Evolutionary conservation across 257 asterid genomes (phyloP), one percentile per base, ranked within the genome.

Genomic region (Lantana camara): DNA sequence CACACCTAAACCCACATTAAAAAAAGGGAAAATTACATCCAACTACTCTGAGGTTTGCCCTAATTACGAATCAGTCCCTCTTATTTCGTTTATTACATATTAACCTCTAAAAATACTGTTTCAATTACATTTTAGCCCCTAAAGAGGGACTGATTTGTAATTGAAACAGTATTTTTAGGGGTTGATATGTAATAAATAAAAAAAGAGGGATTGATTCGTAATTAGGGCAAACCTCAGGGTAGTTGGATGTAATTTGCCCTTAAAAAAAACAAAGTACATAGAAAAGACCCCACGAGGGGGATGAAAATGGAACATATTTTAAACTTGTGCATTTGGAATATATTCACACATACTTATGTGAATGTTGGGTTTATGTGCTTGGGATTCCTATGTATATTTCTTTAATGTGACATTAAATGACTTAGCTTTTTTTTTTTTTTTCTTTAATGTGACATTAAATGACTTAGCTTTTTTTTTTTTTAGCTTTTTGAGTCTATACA

Each of bases 221-320:
- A n/a, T n/a, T n/a, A n/a, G n/a, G n/a, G n/a, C n/a, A n/a, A n/a
- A n/a, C n/a, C n/a, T n/a, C n/a, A n/a, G n/a, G n/a, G n/a, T n/a
- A n/a, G n/a, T n/a, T n/a, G n/a, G n/a, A n/a, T n/a, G n/a, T n/a
- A n/a, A n/a, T n/a, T n/a, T n/a, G n/a, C n/a, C n/a, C n/a, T n/a
- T n/a, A n/a, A n/a, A n/a, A n/a, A n/a, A 7, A 71, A 42, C 46
- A 29, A 54, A 49, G 40, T 38, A 45, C 38, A 23, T 45, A 5
- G 58, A 55, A 65, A 79, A 73, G 84, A 66, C 83, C 84, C 88
- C 86, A 84, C 88, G 88, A 79, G 88, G 77, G 87, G 77, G 55
- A 69, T 71, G 57, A 69, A 78, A 60, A 66, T 68, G 48, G 24
- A 67, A 72, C 70, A 54, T 49, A 65, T 62, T 61, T 74, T 53